Evolutionary conservation across 345 rosid genomes (phyloP), one percentile per base, ranked within the genome.

Genomic region (Ceriops zippeliana): DNA sequence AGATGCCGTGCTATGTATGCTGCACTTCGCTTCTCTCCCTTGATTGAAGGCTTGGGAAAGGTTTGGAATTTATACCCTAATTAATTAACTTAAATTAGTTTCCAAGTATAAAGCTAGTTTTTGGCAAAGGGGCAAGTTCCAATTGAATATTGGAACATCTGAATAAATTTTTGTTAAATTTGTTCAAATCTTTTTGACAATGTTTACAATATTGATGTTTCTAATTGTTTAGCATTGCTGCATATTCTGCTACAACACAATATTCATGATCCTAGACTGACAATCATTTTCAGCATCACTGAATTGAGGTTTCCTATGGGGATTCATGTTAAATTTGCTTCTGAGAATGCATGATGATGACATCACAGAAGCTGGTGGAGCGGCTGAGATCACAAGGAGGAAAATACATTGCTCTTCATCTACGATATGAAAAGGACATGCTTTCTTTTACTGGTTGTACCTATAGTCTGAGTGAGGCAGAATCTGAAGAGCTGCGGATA

Each of bases 341-440:
- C 90, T 90, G 93, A 89, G 89, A 77, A 84, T 90, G 87, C 89
- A 81, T 93, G 90, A 82, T 80, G 90, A 76, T 91, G 86, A 85
- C 80, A 87, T 83, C 82, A 88, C 99, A 93, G 99, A 91, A 85
- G 91, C 87, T 93, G 85, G 95, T 88, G 81, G 91, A 85, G 81
- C 86, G 91, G 79, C 91, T 93, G 79, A 86, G 91, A 76, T 79
- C 82, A 57, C 89, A 70, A 8, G 86, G 86, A n/a, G 90, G 85
- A 74, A 83, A 82, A 78, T 93, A 85, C 69, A 87, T 95, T 70
- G 93, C 96, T 65, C 91, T 95, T 86, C 99, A 95, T 75, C 83
- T 91, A 57, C 81, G 99, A 81, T 95, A 91, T 63, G 97, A 95
- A 84, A 91, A 89, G 82, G 99, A 91, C 82, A 91, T 95, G 95